Percentiles rank a stretch among this genome's conserved stretches.
Evolutionary conservation across 176 grass and related monocot species (phyloP).

Genomic region (Musa schizocarpa): DNA sequence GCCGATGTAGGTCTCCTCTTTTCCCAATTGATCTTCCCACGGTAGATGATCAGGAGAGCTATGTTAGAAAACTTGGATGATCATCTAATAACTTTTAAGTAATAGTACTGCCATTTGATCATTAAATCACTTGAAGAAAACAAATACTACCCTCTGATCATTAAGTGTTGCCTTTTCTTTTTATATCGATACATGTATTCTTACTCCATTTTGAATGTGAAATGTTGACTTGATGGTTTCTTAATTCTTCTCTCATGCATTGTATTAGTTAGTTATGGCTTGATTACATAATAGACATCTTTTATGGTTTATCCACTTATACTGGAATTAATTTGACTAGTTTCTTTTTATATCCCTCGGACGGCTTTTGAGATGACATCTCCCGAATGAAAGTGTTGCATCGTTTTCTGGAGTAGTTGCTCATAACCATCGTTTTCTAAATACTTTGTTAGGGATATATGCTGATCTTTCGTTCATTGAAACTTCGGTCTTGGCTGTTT

Average conservation of each 20-base stretch:
- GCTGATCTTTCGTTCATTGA: no score
- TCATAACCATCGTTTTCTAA: background rate
- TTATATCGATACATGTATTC: background rate
- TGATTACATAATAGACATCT: background rate
- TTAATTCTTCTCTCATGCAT: background rate
- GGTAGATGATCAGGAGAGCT: background rate
- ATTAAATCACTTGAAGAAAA: background rate
- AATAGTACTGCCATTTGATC: no score
- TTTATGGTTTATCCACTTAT: background rate
- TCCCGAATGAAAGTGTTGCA: background rate
- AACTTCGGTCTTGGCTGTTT: no score
- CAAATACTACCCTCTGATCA: background rate
- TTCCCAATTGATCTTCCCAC: slow-evolving; percentile 13
- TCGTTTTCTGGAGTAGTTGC: background rate
- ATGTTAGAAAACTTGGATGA: background rate
- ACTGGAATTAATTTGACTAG: background rate
- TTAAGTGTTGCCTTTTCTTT: background rate
- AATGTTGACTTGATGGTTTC: background rate
- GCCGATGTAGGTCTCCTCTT: slow-evolving; percentile 46
- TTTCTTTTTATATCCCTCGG: background rate
- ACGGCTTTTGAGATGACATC: background rate
- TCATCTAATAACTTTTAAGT: background rate
- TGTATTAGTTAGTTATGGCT: background rate
- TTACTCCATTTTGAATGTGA: background rate
- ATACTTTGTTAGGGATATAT: no score